These are phyloP conservation scores for Arctium minus DNA, from an alignment of 129 eudicot genomes.

Conservation along the genomic window DNA sequence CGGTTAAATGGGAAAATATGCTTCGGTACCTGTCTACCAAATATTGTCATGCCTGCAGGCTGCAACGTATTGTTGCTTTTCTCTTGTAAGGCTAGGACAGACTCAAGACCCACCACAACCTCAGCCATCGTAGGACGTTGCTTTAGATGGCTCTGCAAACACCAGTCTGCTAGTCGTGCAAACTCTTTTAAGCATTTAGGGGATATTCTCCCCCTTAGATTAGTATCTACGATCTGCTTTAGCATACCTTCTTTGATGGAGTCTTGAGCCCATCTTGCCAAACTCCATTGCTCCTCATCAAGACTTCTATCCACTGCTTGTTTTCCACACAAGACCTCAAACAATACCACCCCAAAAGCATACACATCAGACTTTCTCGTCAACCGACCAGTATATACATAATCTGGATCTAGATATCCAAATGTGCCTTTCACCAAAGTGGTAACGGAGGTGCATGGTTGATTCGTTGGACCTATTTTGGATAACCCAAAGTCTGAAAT, in stretches of 20 bases:
- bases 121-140: neutral
- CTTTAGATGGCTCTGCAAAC: constrained; percentile 20
- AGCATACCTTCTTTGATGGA: constrained; percentile 25
- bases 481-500: constrained; percentile 15
- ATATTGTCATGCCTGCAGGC: no score
- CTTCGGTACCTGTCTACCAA: no score
- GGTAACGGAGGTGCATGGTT: neutral
- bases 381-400: constrained; percentile 17
- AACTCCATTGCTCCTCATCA: constrained; percentile 23
- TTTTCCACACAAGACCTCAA: constrained; percentile 38
- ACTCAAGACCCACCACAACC: constrained; percentile 16
- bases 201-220: constrained; percentile 19
- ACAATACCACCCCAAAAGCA: constrained; percentile 24
- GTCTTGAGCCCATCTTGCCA: constrained; percentile 25
- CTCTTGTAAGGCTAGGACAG: neutral
- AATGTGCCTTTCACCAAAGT: constrained; percentile 11
- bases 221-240: constrained; percentile 23
- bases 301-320: constrained; percentile 30
- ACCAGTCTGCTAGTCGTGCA: constrained; percentile 23
- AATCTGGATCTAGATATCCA: constrained; percentile 27
- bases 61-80: no score
- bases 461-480: neutral
- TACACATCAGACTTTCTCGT: constrained; percentile 24
- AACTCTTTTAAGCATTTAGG: constrained; percentile 25
- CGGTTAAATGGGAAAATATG: neutral